Evolutionary conservation across 2,329 filamentous ascomycete genomes (phyloP).

Genomic region (Colletotrichum nymphaeae): DNA sequence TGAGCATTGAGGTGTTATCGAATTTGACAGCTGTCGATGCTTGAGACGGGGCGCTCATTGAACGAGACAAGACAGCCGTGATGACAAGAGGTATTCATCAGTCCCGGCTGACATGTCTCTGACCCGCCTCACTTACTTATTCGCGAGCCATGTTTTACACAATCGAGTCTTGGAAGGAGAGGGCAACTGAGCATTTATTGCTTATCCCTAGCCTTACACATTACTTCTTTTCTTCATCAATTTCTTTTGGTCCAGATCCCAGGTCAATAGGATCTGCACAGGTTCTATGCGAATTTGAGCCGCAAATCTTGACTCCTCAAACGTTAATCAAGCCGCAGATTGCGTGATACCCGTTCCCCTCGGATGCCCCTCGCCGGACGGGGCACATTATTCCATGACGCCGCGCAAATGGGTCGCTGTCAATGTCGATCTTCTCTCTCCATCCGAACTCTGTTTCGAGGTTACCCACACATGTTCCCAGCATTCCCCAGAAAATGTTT

Average conservation of each 20-base stretch:
- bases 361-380: constrained; percentile 15
- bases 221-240: neutral
- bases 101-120: neutral
- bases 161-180: neutral
- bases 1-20: neutral
- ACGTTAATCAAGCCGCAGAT: constrained; percentile 2
- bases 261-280: neutral
- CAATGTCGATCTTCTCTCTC: constrained; percentile 18
- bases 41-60: neutral
- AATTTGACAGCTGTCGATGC: neutral
- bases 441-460: constrained; percentile 15
- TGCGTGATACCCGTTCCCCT: constrained; percentile 15
- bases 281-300: neutral
- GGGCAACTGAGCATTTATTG: neutral
- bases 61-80: constrained; percentile 9
- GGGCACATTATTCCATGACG: neutral
- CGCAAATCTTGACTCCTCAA: neutral
- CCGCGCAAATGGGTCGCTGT: neutral
- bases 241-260: neutral
- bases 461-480: neutral
- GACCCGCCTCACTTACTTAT: neutral
- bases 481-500: constrained; percentile 25
- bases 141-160: neutral
- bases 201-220: neutral
- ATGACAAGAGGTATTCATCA: neutral